Evolutionary conservation across 2,329 filamentous ascomycete genomes (phyloP).

Genomic region (Ilyonectria mors-panacis): DNA sequence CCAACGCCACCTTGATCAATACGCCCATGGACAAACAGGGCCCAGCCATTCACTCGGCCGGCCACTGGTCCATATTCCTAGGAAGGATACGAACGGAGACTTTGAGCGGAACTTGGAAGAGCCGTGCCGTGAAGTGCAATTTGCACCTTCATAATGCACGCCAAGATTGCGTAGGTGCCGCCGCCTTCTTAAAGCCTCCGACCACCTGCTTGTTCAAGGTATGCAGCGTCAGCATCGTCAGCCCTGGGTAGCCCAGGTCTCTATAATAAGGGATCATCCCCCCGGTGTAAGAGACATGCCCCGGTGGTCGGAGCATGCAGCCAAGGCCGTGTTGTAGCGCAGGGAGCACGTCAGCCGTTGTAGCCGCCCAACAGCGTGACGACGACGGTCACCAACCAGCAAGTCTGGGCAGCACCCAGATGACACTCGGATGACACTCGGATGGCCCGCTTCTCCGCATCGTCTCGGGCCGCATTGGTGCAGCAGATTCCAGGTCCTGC

Average conservation of each 20-base stretch:
- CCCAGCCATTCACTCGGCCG: background rate
- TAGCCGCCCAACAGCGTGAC: background rate
- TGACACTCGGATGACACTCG: background rate
- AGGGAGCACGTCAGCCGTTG: background rate
- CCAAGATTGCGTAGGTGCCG: slow-evolving; percentile 4
- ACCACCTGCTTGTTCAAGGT: background rate
- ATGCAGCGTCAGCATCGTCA: slow-evolving; percentile 6
- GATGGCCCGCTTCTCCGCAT: background rate
- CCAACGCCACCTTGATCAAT: background rate
- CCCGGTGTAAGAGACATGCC: background rate
- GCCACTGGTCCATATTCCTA: background rate
- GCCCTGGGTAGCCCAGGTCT: background rate
- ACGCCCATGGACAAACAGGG: background rate
- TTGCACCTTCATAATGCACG: background rate
- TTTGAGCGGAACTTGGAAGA: background rate
- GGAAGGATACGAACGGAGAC: background rate
- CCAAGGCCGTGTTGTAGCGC: background rate
- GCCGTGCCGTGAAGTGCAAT: background rate
- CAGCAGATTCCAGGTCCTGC: background rate
- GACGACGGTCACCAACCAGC: slow-evolving; percentile 6
- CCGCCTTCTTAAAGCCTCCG: background rate
- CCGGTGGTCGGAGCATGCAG: background rate
- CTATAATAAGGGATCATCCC: background rate
- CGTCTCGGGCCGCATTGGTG: background rate
- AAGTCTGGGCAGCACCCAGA: background rate